These are phyloP conservation scores for Trichoderma guizhouense DNA, from an alignment of 2,329 filamentous ascomycete species.

Conservation along the genomic window DNA sequence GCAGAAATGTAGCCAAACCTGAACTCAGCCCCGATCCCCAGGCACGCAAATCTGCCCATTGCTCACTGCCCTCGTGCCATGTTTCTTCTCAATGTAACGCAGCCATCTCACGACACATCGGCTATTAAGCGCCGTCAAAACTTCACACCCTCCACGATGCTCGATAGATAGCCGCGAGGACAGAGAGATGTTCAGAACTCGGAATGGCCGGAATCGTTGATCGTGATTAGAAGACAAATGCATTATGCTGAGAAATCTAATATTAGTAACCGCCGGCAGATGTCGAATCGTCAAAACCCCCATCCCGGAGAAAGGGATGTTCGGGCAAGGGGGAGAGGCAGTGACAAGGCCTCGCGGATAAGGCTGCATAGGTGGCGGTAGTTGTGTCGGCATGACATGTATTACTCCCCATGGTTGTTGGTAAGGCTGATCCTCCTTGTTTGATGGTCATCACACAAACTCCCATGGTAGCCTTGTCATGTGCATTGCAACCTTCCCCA, in stretches of 20 bases:
- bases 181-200: not conserved
- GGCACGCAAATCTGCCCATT: not conserved
- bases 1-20: not conserved
- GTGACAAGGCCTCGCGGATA: not conserved
- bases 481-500: not conserved
- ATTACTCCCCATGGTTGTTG: not conserved
- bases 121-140: constrained; percentile 10
- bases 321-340: not conserved
- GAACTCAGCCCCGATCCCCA: not conserved
- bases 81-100: constrained; percentile 5
- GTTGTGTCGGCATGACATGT: not conserved
- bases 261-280: not conserved
- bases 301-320: not conserved
- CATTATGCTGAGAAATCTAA: not conserved
- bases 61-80: not conserved
- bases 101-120: constrained; percentile 10
- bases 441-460: not conserved
- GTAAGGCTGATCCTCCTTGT: not conserved
- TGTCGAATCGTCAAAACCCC: not conserved
- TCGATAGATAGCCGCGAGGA: not conserved
- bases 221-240: not conserved
- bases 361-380: not conserved
- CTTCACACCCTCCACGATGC: not conserved
- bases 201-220: not conserved
- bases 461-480: not conserved